Conservation (phyloP, 2,329 filamentous ascomycete species). For the Pseudogymnoascus sp. region DNA sequence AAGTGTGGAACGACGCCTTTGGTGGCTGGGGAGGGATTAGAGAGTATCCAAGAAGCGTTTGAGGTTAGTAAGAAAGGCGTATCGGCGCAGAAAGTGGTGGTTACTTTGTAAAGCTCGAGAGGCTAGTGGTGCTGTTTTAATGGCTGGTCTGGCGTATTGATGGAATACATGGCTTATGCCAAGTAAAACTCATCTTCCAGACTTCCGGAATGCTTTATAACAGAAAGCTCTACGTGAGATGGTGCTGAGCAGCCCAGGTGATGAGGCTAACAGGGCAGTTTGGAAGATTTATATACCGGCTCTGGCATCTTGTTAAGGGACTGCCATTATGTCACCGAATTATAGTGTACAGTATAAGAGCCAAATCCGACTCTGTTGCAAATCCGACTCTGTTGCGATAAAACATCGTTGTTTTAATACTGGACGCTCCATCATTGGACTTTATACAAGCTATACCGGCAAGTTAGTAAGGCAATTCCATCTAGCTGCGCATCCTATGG, state of each 20-base stretch:
- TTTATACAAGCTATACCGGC: background rate
- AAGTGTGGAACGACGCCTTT: conserved; percentile 29
- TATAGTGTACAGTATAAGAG: background rate
- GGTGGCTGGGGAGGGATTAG: conserved; percentile 35
- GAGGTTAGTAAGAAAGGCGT: conserved; percentile 31
- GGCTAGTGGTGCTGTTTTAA: background rate
- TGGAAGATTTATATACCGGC: background rate
- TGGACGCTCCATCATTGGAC: background rate
- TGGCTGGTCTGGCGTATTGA: background rate
- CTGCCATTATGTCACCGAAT: background rate
- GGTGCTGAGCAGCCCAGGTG: too few relatives aligned
- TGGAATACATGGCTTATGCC: background rate
- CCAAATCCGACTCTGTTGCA: background rate
- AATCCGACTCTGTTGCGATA: background rate
- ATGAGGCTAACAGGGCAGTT: too few relatives aligned
- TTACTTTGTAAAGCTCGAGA: conserved; percentile 20
- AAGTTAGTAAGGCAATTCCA: background rate
- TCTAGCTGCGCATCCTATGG: background rate
- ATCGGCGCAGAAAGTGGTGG: conserved; percentile 35
- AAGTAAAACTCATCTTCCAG: background rate
- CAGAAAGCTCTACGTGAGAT: background rate
- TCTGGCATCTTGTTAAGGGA: background rate
- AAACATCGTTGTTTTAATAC: too few relatives aligned
- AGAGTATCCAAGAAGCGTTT: conserved; percentile 33
- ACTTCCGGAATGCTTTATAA: background rate